Base-by-base conservation (phyloP, 2,329 filamentous ascomycete species). In the Fusarium chaquense region DNA sequence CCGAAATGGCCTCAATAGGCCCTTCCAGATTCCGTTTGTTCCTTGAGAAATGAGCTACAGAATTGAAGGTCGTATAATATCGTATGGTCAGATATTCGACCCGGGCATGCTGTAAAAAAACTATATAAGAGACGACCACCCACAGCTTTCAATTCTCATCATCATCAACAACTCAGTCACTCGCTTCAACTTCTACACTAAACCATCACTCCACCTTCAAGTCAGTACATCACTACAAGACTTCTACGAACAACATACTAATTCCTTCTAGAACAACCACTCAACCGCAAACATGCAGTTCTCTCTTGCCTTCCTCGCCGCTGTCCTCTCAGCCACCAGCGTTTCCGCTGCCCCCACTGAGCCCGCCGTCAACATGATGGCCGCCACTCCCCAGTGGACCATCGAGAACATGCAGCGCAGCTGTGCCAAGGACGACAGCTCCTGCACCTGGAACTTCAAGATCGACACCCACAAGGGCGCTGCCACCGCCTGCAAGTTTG, bases 371-470 rank as follows among this genome's bases (percentile, higher is more conserved):
- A 81, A 79, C 69, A 83, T 83, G 77, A 82, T 81, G 80, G 78
- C 79, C 28, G 60, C 75, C 45, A 62, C 66, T 28, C 75, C 79
- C 2, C 68, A 82, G 58, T 84, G 81, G 83, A 82, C 79, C 49
- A 79, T 85, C 49, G 69, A 79, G 57, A 54, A 65, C 69, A 69
- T 83, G 60, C 75, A 75, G 60, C 83, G 82, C 62, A 68, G 69
- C 65, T 85, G 83, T 77, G 76, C 78, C 71, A 26, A 62, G 26
- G 66, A 66, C 54, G 74, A 83, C 74, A 77, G 75, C 54, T 62
- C 71, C 6, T 85, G 83, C 78, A 79, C 76, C 71, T 83, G 81
- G 78, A 78, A 73, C 62, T 85, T 84, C 71, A 70, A 73, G 65
- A 78, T 84, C 76, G 74, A 83, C 76, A 79, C 82, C 62, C 82